Evolutionary conservation across 2,329 filamentous ascomycete species (phyloP), one percentile per base, ranked within the genome.

Genomic region (Blastomyces parvus): DNA sequence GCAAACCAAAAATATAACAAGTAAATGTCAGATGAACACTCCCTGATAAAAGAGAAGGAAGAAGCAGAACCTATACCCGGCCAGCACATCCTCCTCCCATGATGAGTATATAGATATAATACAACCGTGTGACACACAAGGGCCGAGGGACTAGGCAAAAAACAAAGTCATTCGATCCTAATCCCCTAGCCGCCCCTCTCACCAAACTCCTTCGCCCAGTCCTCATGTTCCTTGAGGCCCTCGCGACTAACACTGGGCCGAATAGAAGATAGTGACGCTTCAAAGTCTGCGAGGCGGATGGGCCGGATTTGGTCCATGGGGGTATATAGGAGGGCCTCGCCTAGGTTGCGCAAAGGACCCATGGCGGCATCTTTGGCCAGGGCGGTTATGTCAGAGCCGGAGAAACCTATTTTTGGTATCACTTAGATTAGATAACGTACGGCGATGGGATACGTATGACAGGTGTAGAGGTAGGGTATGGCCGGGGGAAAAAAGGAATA

Each of bases 341-440:
- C 94, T 2, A 97, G 80, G 61, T 91, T 93, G 40, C 94, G 85
- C 14, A 99, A 80, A 0, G 94, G 94, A 0, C 94, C 93, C 94
- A 99, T 99, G 2, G 94, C 94, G 9, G 94, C 94, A 73, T 99
- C 94, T 77, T 99, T 99, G 8, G 94, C 94, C 9, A 99, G 81
- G 1, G 94, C 92, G 27, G 94, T 97, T 67, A 99, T 96, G 71
- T 99, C 94, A 1, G 91, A 96, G 55, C 94, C 94, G 9, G 91
- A 97, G 77, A 96, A 99, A n/a, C 91, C 92, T 97, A 38, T 52
- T 22, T 9, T 27, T 30, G 30, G 33, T 17, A 36, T 52, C 27
- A 1, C 27, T 50, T 60, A 38, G 48, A 27, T 50, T 50, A 50
- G 46, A 9, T 2, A 50, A 60, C n/a, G n/a, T 0, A 9, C 6